A percentile compares a stretch with the other conserved stretches of the same genome.
These are phyloP conservation scores for Linnemannia hyalina DNA, from an alignment of 192 early-diverging fungal species.

Conservation along the genomic window DNA sequence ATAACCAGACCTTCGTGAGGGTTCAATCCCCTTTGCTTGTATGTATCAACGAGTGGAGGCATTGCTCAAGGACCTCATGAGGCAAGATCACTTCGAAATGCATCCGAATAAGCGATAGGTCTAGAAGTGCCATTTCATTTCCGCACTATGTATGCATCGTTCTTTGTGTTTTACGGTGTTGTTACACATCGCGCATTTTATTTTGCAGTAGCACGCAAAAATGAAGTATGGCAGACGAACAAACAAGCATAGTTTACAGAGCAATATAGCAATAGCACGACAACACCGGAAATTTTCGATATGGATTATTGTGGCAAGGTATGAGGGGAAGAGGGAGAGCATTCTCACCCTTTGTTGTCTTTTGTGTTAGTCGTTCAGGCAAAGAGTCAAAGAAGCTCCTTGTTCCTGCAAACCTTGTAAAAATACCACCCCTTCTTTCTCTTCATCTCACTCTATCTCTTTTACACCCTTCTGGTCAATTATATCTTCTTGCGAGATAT, in stretches of 20 bases:
- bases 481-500: neutral
- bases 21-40: too few relatives aligned
- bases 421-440: neutral
- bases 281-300: neutral
- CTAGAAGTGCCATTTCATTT: too few relatives aligned
- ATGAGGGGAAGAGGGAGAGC: neutral
- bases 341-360: neutral
- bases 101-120: neutral
- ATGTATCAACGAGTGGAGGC: too few relatives aligned
- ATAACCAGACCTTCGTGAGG: too few relatives aligned
- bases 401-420: constrained; percentile 7
- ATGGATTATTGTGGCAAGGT: neutral
- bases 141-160: too few relatives aligned
- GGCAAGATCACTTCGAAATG: neutral
- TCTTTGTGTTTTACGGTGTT: too few relatives aligned
- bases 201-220: too few relatives aligned
- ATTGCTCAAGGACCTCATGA: neutral
- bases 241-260: too few relatives aligned
- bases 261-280: neutral
- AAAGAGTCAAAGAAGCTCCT: neutral
- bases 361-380: neutral
- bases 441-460: neutral
- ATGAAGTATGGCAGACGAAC: too few relatives aligned
- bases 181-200: too few relatives aligned
- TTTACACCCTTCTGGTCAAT: neutral